A percentile compares a stretch with the other conserved stretches of the same genome.
Evolutionary conservation across 305 asterid species (phyloP).

Genomic region (Nicotiana rustica): DNA sequence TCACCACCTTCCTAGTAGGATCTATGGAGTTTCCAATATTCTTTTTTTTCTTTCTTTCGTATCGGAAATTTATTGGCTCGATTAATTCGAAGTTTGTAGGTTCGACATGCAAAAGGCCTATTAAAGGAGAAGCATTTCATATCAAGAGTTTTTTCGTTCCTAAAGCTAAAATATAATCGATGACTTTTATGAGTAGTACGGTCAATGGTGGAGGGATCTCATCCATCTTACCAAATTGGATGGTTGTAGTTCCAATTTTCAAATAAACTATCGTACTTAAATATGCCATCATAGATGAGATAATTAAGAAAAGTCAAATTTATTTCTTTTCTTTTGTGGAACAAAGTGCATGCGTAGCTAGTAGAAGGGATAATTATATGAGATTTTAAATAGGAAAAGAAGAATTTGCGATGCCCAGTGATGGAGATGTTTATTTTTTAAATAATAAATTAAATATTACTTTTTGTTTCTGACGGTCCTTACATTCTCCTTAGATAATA

Average conservation of each 20-base stretch:
- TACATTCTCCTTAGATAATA: not conserved
- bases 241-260: not conserved
- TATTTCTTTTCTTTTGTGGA: not conserved
- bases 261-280: not conserved
- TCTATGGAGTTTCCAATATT: constrained; percentile 3
- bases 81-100: not conserved
- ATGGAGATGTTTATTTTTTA: not conserved
- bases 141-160: not conserved
- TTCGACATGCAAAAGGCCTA: not conserved
- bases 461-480: not conserved
- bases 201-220: too few species aligned
- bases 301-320: not conserved
- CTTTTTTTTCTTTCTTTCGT: not conserved
- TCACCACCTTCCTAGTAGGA: constrained; percentile 34
- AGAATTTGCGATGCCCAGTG: not conserved
- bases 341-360: not conserved
- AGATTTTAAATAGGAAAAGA: not conserved
- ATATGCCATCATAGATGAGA: not conserved
- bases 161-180: too few species aligned
- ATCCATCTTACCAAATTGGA: too few species aligned
- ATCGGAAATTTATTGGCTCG: not conserved
- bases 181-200: too few species aligned
- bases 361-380: not conserved
- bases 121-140: not conserved
- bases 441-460: too few species aligned